Percentiles rank a stretch among this genome's conserved stretches.
Conservation (phyloP, 148 eudicot species). For the Drosera capensis region DNA sequence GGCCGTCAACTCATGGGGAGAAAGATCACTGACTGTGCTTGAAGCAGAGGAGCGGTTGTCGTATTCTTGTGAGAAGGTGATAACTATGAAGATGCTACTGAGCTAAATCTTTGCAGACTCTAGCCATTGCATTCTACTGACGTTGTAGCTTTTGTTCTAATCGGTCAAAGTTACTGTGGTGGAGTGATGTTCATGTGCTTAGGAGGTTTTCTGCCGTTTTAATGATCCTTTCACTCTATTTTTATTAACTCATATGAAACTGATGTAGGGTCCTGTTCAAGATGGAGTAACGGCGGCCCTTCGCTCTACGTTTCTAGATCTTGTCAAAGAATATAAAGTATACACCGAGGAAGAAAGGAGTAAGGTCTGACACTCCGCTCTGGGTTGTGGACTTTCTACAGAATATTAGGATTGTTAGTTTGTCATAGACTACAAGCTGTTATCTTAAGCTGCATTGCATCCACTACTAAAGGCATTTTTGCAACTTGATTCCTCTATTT, state of each 20-base stretch:
- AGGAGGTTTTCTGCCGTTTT: neutral
- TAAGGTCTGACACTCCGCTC: slow-evolving; percentile 28
- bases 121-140: neutral
- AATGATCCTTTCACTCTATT: neutral
- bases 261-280: slow-evolving; percentile 76
- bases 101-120: neutral
- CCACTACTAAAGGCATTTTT: neutral
- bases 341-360: slow-evolving; percentile 68
- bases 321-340: slow-evolving; percentile 62
- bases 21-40: slow-evolving; percentile 75
- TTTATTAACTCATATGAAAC: neutral
- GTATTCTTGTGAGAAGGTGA: slow-evolving; percentile 93
- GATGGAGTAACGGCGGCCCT: slow-evolving; percentile 86
- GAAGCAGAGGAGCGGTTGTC: slow-evolving; percentile 95
- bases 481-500: slow-evolving; percentile 4
- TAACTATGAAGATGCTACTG: neutral
- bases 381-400: no score
- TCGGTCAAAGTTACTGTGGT: no score
- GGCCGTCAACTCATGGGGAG: slow-evolving; percentile 82
- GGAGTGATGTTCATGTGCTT: neutral
- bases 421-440: no score
- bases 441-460: neutral
- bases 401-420: no score
- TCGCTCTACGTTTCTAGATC: slow-evolving; percentile 60
- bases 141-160: no score